Evolutionary conservation across 2,329 filamentous ascomycete species (phyloP), one percentile per base, ranked within the genome.

Genomic region (Byssochlamys sp.): DNA sequence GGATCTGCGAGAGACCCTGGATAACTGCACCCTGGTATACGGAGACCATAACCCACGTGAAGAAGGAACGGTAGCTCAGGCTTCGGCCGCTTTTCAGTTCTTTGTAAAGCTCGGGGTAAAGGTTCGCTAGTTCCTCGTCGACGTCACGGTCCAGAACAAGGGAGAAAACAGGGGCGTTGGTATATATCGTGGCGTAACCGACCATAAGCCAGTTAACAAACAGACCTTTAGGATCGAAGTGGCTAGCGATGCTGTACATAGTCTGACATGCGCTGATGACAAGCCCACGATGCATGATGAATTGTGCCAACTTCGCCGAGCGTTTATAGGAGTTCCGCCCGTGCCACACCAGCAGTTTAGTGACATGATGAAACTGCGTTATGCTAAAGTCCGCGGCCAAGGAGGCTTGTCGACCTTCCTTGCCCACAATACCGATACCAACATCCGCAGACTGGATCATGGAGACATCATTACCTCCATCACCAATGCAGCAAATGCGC

Each of bases 381-480:
- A 99, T 95, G 59, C 88, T 94, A 73, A 99, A 99, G 72, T 99
- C 94, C 10, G 94, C 95, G 0, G 95, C 95, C 52, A 99, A 81
- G 68, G 88, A 94, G 35, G 94, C 94, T 77, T 99, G 94, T 25
- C 90, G 85, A 33, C 94, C 94, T 77, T 99, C 94, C 77, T 99
- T 99, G 59, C 94, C 94, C 0, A 97, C 94, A 61, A 99, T 99
- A 60, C 94, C 94, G 27, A 99, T 92, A 60, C 95, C 95, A 0
- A 99, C 91, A 68, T 99, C 94, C 0, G 95, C 94, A 6, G 94
- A 92, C 78, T 97, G 94, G 65, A 99, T 99, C 94, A 99, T 99
- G 64, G 88, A 92, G 4, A 99, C 94, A 71, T 99, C 95, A 74
- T 99, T 99, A 66, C 95, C 94, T 63, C 94, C 94, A 69, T 99